Evolutionary conservation across 805 yeast species (phyloP).

Genomic region (Cyberlindnera xylosilytica): DNA sequence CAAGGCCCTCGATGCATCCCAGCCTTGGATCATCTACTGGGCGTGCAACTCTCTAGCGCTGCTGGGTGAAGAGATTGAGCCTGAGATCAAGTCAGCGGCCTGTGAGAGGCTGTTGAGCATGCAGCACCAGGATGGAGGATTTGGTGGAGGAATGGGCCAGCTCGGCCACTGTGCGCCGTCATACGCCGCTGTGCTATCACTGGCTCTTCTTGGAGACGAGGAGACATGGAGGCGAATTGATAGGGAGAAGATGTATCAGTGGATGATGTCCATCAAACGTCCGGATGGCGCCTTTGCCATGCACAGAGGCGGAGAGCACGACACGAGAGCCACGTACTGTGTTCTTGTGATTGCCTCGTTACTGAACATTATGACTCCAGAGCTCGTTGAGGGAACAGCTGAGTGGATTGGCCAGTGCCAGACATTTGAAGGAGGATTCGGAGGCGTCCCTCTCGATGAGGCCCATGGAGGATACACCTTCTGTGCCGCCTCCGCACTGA

Average conservation of each 20-base stretch:
- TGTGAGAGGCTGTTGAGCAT: conserved; percentile 30
- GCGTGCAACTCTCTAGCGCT: conserved; percentile 50
- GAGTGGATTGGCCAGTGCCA: conserved; percentile 73
- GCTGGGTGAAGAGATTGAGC: conserved; percentile 32
- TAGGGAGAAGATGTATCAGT: conserved; percentile 46
- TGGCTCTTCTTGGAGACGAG: conserved; percentile 50
- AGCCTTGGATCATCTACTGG: conserved; percentile 92
- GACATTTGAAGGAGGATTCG: conserved; percentile 94
- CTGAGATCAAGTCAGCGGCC: conserved; percentile 29
- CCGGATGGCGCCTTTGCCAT: conserved; percentile 74
- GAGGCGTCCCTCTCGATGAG: conserved; percentile 76
- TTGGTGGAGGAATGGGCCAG: conserved; percentile 85
- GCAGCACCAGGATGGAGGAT: conserved; percentile 51
- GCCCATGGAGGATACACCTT: conserved; percentile 98
- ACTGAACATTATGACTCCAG: conserved; percentile 59
- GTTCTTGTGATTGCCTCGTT: conserved; percentile 71
- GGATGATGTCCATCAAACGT: conserved; percentile 65
- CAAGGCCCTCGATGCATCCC: conserved; percentile 75
- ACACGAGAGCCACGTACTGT: conserved; percentile 83
- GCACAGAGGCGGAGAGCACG: conserved; percentile 79
- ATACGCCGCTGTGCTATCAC: conserved; percentile 69
- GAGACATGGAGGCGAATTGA: conserved; percentile 43
- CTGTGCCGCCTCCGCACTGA: conserved; percentile 74
- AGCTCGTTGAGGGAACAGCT: conserved; percentile 48
- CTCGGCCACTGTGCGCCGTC: conserved; percentile 81